A percentile compares a stretch with the other conserved stretches of the same genome.
Conservation (phyloP, 306 rosid genomes). For the Prunus davidiana region DNA sequence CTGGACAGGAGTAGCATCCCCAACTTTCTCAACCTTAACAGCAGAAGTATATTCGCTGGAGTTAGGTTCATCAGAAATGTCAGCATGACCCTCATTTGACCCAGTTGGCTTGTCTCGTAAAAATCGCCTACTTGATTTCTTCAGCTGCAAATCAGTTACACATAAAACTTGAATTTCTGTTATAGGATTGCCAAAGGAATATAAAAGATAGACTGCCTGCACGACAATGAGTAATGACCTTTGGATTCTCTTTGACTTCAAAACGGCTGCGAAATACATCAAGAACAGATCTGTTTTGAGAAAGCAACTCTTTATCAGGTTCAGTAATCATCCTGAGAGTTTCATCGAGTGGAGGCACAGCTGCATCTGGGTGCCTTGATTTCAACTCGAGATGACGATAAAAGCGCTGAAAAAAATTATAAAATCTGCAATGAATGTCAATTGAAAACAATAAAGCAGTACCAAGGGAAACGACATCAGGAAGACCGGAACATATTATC, state of each 20-base stretch:
- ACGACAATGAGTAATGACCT: conserved; percentile 23
- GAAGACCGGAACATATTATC: background rate
- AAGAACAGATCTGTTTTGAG: conserved; percentile 43
- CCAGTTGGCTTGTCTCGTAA: conserved; percentile 39
- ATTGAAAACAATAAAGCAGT: background rate
- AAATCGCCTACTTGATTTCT: conserved; percentile 45
- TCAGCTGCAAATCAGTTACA: conserved; percentile 41
- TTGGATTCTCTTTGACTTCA: conserved; percentile 59
- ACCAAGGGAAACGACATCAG: background rate
- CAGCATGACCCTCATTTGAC: conserved; percentile 29
- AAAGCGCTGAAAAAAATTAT: conserved; percentile 63
- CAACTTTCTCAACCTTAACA: conserved; percentile 54
- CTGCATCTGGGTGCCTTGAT: conserved; percentile 68
- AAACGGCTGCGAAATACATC: conserved; percentile 45
- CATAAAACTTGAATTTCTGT: conserved; percentile 9
- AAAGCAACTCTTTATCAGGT: conserved; percentile 58
- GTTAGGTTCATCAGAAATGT: conserved; percentile 33
- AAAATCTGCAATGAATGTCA: conserved; percentile 14
- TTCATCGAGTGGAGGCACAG: conserved; percentile 74
- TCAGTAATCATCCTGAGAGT: conserved; percentile 73
- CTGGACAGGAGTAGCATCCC: conserved; percentile 61
- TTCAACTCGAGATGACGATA: conserved; percentile 63
- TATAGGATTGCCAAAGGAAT: background rate
- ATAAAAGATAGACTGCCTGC: conserved; percentile 1
- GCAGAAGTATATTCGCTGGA: conserved; percentile 27